Percentiles rank a stretch among this genome's conserved stretches.
These are phyloP conservation scores for Lizonia empirigonia DNA, from an alignment of 2,329 filamentous ascomycete species.

Conservation along the genomic window DNA sequence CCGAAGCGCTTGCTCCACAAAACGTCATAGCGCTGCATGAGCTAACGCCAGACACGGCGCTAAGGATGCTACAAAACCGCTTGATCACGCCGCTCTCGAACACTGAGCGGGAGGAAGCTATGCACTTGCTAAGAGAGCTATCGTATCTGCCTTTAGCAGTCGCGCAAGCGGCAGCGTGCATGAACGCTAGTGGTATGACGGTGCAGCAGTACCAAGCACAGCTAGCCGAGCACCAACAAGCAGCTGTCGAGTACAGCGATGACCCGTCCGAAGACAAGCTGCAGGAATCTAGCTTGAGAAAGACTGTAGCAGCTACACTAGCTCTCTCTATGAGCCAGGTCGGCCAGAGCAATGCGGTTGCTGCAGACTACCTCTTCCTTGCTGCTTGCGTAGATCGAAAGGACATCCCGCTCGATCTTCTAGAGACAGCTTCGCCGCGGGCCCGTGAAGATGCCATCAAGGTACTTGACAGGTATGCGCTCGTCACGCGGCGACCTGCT, in stretches of 20 bases:
- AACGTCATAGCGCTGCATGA: slow-evolving; percentile 22
- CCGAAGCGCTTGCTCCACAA: slow-evolving; percentile 18
- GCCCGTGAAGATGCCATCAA: slow-evolving; percentile 21
- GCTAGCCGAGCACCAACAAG: slow-evolving; percentile 28
- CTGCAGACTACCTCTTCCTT: slow-evolving; percentile 48
- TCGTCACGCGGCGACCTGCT: slow-evolving; percentile 13
- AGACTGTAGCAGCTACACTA: slow-evolving; percentile 49
- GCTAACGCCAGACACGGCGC: slow-evolving; percentile 20
- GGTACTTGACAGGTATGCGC: slow-evolving; percentile 17
- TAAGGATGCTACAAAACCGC: slow-evolving; percentile 23
- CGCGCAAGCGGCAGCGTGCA: slow-evolving; percentile 24
- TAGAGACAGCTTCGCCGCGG: slow-evolving; percentile 13
- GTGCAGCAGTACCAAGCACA: slow-evolving; percentile 20
- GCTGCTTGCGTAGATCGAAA: slow-evolving; percentile 46
- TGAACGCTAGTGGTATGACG: slow-evolving; percentile 14
- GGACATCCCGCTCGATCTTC: slow-evolving; percentile 23
- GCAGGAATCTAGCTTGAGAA: slow-evolving; percentile 34
- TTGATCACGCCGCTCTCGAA: slow-evolving; percentile 9
- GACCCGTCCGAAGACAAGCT: slow-evolving; percentile 42
- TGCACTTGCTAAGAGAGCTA: slow-evolving; percentile 22
- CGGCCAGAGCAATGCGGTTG: slow-evolving; percentile 30
- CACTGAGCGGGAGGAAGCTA: slow-evolving; percentile 17
- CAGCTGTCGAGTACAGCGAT: slow-evolving; percentile 42
- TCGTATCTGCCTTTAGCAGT: slow-evolving; percentile 27
- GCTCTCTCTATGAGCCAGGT: slow-evolving; percentile 50